Conservation (phyloP, 2,329 filamentous ascomycete species). For the Stagonosporopsis rhizophila region DNA sequence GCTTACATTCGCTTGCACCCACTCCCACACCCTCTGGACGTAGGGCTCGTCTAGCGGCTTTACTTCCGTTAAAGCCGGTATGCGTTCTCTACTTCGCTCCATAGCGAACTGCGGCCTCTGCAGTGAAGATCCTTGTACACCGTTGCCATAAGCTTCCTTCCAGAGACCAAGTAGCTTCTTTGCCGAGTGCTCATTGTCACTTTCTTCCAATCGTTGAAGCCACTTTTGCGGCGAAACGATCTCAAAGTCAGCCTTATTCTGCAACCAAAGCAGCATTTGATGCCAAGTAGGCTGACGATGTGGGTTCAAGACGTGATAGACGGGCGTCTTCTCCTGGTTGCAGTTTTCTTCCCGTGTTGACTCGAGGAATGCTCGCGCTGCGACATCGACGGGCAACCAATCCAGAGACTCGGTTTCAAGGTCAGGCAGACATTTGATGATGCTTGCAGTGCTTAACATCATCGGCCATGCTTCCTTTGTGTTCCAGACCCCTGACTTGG, state of each 20-base stretch:
- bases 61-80: conserved; percentile 48
- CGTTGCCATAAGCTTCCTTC: conserved; percentile 52
- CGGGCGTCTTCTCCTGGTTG: conserved; percentile 24
- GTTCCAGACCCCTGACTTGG: conserved; percentile 38
- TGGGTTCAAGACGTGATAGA: conserved; percentile 61
- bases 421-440: conserved; percentile 42
- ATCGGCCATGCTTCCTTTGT: conserved; percentile 47
- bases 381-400: conserved; percentile 46
- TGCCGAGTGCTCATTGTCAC: conserved; percentile 51
- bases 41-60: conserved; percentile 54
- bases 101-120: conserved; percentile 44
- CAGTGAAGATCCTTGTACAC: conserved; percentile 1
- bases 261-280: conserved; percentile 57
- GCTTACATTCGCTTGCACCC: conserved; percentile 36
- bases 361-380: conserved; percentile 57
- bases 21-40: conserved; percentile 54
- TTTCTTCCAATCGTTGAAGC: conserved; percentile 51
- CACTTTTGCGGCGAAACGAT: conserved; percentile 53
- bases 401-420: conserved; percentile 37
- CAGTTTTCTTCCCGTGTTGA: conserved; percentile 37
- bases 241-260: conserved; percentile 48
- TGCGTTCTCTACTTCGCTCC: conserved; percentile 39
- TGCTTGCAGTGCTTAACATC: conserved; percentile 42
- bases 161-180: conserved; percentile 59
- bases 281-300: conserved; percentile 54